phyloP scores from a whole-genome alignment of 2,329 filamentous ascomycete species.

The Colletotrichum spinosum region DNA sequence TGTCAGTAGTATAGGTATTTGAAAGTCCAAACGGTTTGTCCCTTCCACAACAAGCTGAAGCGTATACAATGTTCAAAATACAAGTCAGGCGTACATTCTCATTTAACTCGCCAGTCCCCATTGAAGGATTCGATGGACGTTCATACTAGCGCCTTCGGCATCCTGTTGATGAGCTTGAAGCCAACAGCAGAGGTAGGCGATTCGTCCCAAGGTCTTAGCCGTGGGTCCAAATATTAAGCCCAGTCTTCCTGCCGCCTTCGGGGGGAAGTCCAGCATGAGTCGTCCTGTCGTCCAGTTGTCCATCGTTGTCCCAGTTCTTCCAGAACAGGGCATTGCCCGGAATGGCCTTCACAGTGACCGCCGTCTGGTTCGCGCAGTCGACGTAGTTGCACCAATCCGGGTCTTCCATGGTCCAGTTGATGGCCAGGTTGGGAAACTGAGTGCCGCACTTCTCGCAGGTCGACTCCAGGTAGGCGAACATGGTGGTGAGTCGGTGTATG shows the following conservation, averaged over 20 bases:
- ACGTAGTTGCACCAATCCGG: slow-evolving; percentile 9
- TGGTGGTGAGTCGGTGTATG: slow-evolving; percentile 14
- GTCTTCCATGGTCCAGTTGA: slow-evolving; percentile 21
- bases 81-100: no score
- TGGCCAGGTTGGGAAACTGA: slow-evolving; percentile 3
- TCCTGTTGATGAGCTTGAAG: no score
- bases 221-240: slow-evolving; percentile 19
- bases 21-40: no score
- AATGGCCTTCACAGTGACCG: slow-evolving; percentile 4
- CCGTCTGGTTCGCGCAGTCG: neutral
- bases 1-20: no score
- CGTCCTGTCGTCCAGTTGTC: neutral
- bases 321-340: slow-evolving; percentile 11
- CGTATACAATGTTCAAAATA: no score
- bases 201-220: neutral
- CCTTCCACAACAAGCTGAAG: no score
- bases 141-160: no score
- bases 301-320: slow-evolving; percentile 16
- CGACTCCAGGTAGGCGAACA: slow-evolving; percentile 10
- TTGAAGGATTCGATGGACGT: no score
- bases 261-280: slow-evolving; percentile 8
- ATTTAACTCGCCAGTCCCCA: no score
- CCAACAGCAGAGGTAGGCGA: no score
- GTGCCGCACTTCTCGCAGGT: slow-evolving; percentile 15
- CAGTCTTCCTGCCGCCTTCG: slow-evolving; percentile 15